A percentile compares a stretch with the other conserved stretches of the same genome.
These are phyloP conservation scores for Globisporangium sylvaticum DNA, from an alignment of 352 stramenopile genomes.

Conservation along the genomic window DNA sequence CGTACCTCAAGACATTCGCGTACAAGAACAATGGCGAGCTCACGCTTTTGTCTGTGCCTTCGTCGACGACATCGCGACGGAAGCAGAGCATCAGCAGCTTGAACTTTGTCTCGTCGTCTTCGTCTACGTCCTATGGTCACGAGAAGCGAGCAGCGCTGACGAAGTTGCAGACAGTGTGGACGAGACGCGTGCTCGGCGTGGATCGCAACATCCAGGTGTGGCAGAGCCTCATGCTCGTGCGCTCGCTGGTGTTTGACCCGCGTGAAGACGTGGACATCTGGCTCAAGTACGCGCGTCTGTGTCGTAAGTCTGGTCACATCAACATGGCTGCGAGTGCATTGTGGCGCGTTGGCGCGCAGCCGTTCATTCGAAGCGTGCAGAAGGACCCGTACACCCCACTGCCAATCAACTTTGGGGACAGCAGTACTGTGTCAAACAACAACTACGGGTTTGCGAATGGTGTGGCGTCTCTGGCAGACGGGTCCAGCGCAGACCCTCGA, in stretches of 20 bases:
- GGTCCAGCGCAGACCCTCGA: constrained; percentile 63
- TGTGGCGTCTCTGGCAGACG: constrained; percentile 53
- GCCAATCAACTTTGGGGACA: constrained; percentile 64
- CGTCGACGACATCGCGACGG: constrained; percentile 31
- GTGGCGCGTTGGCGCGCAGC: constrained; percentile 72
- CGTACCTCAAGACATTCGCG: constrained; percentile 76
- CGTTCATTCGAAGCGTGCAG: constrained; percentile 78
- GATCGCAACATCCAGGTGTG: constrained; percentile 91
- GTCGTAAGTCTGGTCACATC: constrained; percentile 87
- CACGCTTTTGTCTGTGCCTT: constrained; percentile 54
- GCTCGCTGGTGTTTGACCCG: constrained; percentile 88
- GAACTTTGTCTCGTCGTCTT: constrained; percentile 74
- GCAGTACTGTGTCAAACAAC: constrained; percentile 26
- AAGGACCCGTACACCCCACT: constrained; percentile 58
- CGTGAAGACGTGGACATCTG: constrained; percentile 91
- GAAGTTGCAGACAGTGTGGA: constrained; percentile 83
- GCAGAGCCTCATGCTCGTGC: constrained; percentile 95
- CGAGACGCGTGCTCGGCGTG: constrained; percentile 91
- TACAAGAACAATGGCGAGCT: constrained; percentile 79
- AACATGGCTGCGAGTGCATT: constrained; percentile 82
- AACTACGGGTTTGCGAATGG: constrained; percentile 42
- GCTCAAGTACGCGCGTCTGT: constrained; percentile 93
- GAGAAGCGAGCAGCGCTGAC: constrained; percentile 69
- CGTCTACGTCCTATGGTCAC: constrained; percentile 65
- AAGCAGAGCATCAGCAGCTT: constrained; percentile 81